Evolutionary conservation across 2,329 filamentous ascomycete species (phyloP).

Genomic region (Talaromyces sp.): DNA sequence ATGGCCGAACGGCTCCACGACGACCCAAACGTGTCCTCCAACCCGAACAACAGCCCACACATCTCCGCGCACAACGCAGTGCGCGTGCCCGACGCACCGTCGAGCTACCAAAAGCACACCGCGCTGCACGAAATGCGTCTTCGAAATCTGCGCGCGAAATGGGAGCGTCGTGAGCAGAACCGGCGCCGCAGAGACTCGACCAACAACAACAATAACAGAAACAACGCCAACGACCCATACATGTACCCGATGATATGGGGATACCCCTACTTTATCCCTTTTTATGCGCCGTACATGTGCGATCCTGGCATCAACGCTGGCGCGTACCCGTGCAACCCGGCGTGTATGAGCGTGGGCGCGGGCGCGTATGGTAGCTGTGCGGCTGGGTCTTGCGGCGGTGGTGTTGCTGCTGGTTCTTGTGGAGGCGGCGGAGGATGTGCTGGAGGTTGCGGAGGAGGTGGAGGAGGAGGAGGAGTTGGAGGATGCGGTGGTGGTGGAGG

Average conservation of each 20-base stretch:
- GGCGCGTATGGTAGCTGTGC: constrained; percentile 45
- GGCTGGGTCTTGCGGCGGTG: constrained; percentile 38
- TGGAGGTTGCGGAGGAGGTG: constrained; percentile 39
- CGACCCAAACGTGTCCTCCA: constrained; percentile 37
- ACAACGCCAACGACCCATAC: constrained; percentile 10
- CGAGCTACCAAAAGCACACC: constrained; percentile 16
- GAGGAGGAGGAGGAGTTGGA: constrained; percentile 36
- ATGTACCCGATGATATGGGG: constrained; percentile 37
- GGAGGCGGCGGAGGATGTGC: constrained; percentile 28
- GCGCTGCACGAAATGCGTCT: constrained; percentile 37
- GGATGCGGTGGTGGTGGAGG: constrained; percentile 17
- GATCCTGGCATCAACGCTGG: constrained; percentile 37
- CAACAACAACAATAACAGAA: constrained; percentile 23
- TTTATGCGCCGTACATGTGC: constrained; percentile 44
- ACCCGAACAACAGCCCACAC: constrained; percentile 57
- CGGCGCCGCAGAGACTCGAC: constrained; percentile 12
- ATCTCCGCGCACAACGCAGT: constrained; percentile 71
- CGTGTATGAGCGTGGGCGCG: constrained; percentile 36
- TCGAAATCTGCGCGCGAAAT: constrained; percentile 51
- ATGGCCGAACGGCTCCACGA: constrained; percentile 45
- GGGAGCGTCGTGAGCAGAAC: constrained; percentile 27
- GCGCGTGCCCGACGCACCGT: constrained; percentile 16
- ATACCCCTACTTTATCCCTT: constrained; percentile 40
- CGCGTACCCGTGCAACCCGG: constrained; percentile 41
- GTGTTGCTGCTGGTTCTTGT: constrained; percentile 40